A percentile compares a stretch with the other conserved stretches of the same genome.
These are phyloP conservation scores for Adiantum capillusveneris DNA, from an alignment of 75 land plant species.

Conservation along the genomic window DNA sequence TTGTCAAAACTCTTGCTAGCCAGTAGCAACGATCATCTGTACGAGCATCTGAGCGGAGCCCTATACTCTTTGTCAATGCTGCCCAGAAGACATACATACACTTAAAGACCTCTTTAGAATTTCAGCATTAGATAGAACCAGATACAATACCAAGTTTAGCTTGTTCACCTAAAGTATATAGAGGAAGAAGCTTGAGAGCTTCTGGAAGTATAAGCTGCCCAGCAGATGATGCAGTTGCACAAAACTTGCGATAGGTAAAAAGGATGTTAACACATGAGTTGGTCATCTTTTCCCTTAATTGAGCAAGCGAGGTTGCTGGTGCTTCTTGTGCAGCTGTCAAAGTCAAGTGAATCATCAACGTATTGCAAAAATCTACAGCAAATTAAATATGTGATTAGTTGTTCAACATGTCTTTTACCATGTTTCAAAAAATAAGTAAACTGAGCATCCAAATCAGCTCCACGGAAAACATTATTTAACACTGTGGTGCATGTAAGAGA, in stretches of 20 bases:
- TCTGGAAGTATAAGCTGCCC: conserved; percentile 98
- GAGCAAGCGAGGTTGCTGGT: conserved; percentile 53
- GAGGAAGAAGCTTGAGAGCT: conserved; percentile 87
- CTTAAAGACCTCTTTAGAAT: not conserved
- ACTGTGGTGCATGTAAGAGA: conserved; percentile 80
- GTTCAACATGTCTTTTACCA: too few relatives aligned
- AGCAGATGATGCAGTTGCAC: conserved; percentile 91
- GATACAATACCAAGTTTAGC: not conserved
- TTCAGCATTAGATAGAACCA: not conserved
- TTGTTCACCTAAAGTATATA: conserved; percentile 74
- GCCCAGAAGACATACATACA: conserved; percentile 5
- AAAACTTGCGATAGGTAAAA: conserved; percentile 75
- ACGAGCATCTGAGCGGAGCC: conserved; percentile 73
- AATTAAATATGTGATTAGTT: too few relatives aligned
- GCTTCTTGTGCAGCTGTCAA: conserved; percentile 67
- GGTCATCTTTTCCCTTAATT: conserved; percentile 65
- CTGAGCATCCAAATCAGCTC: conserved; percentile 95
- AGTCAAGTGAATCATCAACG: conserved; percentile 4
- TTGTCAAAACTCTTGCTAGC: conserved; percentile 59
- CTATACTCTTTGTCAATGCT: conserved; percentile 78
- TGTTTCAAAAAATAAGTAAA: conserved; percentile 82
- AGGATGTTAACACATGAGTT: conserved; percentile 64
- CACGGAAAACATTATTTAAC: conserved; percentile 79
- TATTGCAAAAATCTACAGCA: not conserved
- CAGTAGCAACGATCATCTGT: conserved; percentile 89